These are phyloP conservation scores for Haematococcus lacustris DNA, from an alignment of 139 green algal species.

Conservation along the genomic window DNA sequence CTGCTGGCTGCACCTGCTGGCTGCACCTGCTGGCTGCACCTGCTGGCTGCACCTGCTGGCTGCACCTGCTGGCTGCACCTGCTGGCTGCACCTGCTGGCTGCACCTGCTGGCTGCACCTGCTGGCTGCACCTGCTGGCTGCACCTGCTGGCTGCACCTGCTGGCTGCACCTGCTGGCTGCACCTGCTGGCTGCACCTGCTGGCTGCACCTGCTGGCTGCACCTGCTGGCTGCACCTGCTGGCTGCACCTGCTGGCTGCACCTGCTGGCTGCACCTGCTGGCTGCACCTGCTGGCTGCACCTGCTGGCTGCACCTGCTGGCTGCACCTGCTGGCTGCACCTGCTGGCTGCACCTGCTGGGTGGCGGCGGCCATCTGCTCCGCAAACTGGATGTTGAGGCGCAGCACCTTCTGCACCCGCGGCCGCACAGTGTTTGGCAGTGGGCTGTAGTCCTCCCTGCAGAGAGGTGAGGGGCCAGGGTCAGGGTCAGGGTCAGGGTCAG, in stretches of 20 bases:
- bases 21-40: neutral
- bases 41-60: neutral
- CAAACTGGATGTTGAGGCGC: conserved; percentile 9
- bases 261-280: neutral
- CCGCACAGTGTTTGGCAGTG: conserved; percentile 11
- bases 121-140: neutral
- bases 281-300: neutral
- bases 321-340: neutral
- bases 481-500: no score
- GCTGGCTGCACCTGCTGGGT: neutral
- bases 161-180: neutral
- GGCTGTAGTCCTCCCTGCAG: conserved; percentile 14
- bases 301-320: neutral
- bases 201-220: neutral
- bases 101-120: neutral
- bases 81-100: neutral
- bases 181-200: neutral
- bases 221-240: neutral
- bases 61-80: neutral
- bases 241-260: neutral
- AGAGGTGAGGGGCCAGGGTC: no score
- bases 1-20: neutral
- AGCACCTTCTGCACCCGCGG: conserved; percentile 14
- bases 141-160: neutral
- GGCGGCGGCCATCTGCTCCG: neutral